phyloP scores from a whole-genome alignment of 2,329 filamentous ascomycete genomes.

The Simplicillium aogashimaense region DNA sequence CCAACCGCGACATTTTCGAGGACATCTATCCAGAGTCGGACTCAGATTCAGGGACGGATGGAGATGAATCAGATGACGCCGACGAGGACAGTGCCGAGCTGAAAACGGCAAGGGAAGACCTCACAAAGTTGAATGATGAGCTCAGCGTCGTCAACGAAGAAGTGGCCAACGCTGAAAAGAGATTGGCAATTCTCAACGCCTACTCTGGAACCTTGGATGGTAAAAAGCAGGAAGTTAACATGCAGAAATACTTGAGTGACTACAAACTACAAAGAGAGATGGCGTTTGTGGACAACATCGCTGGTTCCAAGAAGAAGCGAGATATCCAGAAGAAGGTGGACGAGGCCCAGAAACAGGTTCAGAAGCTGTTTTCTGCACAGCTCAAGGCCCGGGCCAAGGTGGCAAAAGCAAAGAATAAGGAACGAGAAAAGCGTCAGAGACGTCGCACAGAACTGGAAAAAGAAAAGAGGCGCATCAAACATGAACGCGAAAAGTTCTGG shows the following conservation, averaged over 20 bases:
- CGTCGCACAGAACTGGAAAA: slow-evolving; percentile 24
- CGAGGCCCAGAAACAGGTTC: slow-evolving; percentile 12
- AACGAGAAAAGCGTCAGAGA: slow-evolving; percentile 21
- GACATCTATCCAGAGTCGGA: slow-evolving; percentile 42
- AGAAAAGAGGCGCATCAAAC: slow-evolving; percentile 33
- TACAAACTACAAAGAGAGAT: slow-evolving; percentile 33
- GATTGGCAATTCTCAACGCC: slow-evolving; percentile 29
- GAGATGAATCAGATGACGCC: slow-evolving; percentile 15
- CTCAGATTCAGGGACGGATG: slow-evolving; percentile 19
- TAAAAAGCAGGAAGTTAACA: slow-evolving; percentile 18
- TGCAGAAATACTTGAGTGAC: slow-evolving; percentile 25
- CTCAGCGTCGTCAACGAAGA: slow-evolving; percentile 9
- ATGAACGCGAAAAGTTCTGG: slow-evolving; percentile 37
- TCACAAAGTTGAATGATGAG: slow-evolving; percentile 18
- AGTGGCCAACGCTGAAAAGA: slow-evolving; percentile 17
- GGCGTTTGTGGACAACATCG: slow-evolving; percentile 29
- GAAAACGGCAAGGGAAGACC: slow-evolving; percentile 16
- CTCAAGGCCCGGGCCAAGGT: slow-evolving; percentile 20
- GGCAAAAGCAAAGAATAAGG: slow-evolving; percentile 23
- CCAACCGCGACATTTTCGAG: slow-evolving; percentile 42
- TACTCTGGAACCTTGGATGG: slow-evolving; percentile 26
- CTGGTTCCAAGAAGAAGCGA: slow-evolving; percentile 19
- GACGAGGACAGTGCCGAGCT: slow-evolving; percentile 11
- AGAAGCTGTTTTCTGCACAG: not conserved
- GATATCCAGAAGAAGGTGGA: slow-evolving; percentile 22